Conservation (phyloP, 2,329 filamentous ascomycete genomes). For the Chrysosporium keratinophilum region DNA sequence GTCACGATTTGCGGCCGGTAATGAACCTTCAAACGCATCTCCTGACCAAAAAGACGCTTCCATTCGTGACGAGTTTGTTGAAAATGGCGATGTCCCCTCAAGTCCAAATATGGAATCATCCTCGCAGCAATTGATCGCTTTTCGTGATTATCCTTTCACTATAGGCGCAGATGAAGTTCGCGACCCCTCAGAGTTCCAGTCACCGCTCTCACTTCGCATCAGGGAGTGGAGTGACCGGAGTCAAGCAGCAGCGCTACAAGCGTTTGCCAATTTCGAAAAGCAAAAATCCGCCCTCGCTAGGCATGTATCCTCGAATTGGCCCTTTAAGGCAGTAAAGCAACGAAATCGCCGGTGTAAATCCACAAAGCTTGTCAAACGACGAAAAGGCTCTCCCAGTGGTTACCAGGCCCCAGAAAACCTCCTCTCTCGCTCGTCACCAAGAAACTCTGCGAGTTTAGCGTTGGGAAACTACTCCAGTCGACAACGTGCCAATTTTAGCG, state of each 20-base stretch:
- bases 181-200: too few species aligned
- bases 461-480: slow-evolving; percentile 6
- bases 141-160: too few species aligned
- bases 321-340: not conserved
- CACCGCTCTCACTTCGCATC: too few species aligned
- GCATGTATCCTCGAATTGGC: not conserved
- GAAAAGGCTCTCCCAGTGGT: not conserved
- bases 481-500: slow-evolving; percentile 12
- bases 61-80: too few species aligned
- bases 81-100: too few species aligned
- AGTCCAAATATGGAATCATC: too few species aligned
- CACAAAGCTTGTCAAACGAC: slow-evolving; percentile 9
- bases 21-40: not conserved
- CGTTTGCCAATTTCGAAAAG: not conserved
- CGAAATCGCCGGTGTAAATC: not conserved
- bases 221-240: too few species aligned
- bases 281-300: not conserved
- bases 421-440: not conserved
- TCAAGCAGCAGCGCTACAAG: not conserved
- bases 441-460: not conserved
- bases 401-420: not conserved
- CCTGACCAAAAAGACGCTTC: not conserved
- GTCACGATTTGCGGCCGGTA: slow-evolving; percentile 12
- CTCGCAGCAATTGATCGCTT: too few species aligned
- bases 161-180: too few species aligned